Conservation (phyloP, 2,329 filamentous ascomycete genomes). For the Microcyclosporella mali region DNA sequence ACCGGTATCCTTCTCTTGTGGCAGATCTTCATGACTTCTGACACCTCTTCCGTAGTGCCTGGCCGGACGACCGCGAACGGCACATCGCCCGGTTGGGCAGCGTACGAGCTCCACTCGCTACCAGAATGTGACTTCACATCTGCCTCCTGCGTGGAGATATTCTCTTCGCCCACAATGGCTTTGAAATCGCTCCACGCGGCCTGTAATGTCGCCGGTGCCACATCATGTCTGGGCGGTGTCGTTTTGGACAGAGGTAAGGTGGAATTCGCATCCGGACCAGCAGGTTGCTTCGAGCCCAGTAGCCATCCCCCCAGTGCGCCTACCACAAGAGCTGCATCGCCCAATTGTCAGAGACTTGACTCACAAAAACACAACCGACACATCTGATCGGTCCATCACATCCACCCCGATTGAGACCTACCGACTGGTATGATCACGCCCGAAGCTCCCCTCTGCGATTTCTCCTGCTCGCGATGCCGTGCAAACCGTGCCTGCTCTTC, state of each 20-base stretch:
- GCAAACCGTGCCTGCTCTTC: slow-evolving; percentile 50
- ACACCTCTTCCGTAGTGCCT: slow-evolving; percentile 71
- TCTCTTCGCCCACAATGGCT: slow-evolving; percentile 55
- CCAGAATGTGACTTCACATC: slow-evolving; percentile 54
- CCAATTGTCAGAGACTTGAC: slow-evolving; percentile 10
- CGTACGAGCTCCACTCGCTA: slow-evolving; percentile 58
- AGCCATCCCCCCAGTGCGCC: slow-evolving; percentile 51
- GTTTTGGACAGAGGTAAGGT: slow-evolving; percentile 49
- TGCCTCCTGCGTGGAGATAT: slow-evolving; percentile 52
- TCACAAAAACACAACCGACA: not conserved
- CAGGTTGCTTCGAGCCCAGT: slow-evolving; percentile 47
- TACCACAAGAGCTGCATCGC: slow-evolving; percentile 47
- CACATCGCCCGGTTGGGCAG: slow-evolving; percentile 35
- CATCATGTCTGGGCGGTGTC: slow-evolving; percentile 49
- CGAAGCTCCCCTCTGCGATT: slow-evolving; percentile 23
- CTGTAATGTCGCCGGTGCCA: slow-evolving; percentile 52
- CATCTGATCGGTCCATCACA: no score
- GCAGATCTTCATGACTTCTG: slow-evolving; percentile 82
- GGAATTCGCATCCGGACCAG: slow-evolving; percentile 44
- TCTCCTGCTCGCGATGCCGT: slow-evolving; percentile 29
- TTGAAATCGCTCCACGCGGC: slow-evolving; percentile 60
- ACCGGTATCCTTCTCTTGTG: slow-evolving; percentile 75
- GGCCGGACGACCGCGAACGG: slow-evolving; percentile 68
- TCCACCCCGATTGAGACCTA: slow-evolving; percentile 14
- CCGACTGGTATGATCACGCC: slow-evolving; percentile 29